phyloP scores from a whole-genome alignment of 257 asterid genomes.

The Ocimum tenuiflorum region DNA sequence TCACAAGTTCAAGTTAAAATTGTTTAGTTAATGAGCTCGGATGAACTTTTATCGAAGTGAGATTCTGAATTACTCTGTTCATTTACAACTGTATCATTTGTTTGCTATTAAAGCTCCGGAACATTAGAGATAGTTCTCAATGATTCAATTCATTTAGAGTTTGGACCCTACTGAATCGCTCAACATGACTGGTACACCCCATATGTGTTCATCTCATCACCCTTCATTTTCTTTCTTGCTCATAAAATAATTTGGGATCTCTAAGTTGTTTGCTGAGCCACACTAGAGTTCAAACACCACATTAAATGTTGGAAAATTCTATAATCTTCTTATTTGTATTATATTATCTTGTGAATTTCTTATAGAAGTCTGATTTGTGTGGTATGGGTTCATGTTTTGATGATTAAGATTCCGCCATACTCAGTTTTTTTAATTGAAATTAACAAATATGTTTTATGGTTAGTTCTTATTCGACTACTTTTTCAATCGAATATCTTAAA shows the following conservation, averaged over 20 bases:
- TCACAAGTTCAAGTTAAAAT: too few relatives aligned
- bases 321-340: not conserved
- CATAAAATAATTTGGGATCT: not conserved
- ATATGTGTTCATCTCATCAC: slow-evolving; percentile 18
- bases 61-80: too few relatives aligned
- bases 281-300: slow-evolving; percentile 7
- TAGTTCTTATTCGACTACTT: too few relatives aligned
- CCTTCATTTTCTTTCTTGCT: slow-evolving; percentile 1
- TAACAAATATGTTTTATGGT: too few relatives aligned
- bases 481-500: too few relatives aligned
- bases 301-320: slow-evolving; percentile 10
- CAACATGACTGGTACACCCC: slow-evolving; percentile 11
- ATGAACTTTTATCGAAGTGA: too few relatives aligned
- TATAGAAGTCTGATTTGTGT: too few relatives aligned
- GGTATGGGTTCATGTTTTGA: too few relatives aligned
- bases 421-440: too few relatives aligned
- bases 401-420: too few relatives aligned
- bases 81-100: too few relatives aligned
- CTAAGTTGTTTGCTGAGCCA: not conserved
- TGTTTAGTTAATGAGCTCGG: too few relatives aligned
- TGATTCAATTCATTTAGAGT: not conserved
- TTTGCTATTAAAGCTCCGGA: not conserved
- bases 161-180: slow-evolving; percentile 20
- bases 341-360: not conserved
- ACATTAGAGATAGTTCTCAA: slow-evolving; percentile 14